phyloP scores from a whole-genome alignment of 148 eudicot species.

The Nyssa sinensis region DNA sequence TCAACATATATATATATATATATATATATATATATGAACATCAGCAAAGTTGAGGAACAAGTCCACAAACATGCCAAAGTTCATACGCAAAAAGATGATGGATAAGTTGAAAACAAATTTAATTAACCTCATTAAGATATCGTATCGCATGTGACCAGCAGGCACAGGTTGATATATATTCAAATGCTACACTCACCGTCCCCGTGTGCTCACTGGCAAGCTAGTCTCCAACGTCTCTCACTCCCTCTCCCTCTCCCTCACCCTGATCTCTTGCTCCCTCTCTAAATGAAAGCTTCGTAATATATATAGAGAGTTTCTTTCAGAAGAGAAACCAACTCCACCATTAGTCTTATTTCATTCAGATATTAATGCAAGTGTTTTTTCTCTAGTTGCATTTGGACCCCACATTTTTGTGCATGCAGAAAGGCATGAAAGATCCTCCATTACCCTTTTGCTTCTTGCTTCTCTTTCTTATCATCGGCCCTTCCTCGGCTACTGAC shows the following conservation, averaged over 20 bases:
- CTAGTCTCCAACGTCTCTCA: neutral
- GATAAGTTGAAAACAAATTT: too few relatives aligned
- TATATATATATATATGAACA: too few relatives aligned
- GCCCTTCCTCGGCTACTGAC: constrained; percentile 4
- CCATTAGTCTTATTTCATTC: neutral
- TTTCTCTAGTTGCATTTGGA: neutral
- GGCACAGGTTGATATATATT: neutral
- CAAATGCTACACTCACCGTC: neutral
- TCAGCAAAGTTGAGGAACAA: too few relatives aligned
- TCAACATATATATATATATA: too few relatives aligned
- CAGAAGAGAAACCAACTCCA: neutral
- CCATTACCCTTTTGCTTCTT: neutral
- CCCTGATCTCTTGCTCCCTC: too few relatives aligned
- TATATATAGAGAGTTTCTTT: neutral
- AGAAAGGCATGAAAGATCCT: neutral
- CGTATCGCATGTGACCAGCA: neutral
- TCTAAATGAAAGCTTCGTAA: neutral
- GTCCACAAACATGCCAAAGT: too few relatives aligned
- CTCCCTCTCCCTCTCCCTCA: neutral
- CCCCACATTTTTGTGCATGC: neutral
- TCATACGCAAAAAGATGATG: too few relatives aligned
- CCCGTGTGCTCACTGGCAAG: neutral
- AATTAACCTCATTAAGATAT: too few relatives aligned
- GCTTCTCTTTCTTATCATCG: neutral
- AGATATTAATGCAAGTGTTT: neutral